A percentile compares a stretch with the other conserved stretches of the same genome.
These are phyloP conservation scores for Sordariomycetes sp. DNA, from an alignment of 2,329 filamentous ascomycete genomes.

Conservation along the genomic window DNA sequence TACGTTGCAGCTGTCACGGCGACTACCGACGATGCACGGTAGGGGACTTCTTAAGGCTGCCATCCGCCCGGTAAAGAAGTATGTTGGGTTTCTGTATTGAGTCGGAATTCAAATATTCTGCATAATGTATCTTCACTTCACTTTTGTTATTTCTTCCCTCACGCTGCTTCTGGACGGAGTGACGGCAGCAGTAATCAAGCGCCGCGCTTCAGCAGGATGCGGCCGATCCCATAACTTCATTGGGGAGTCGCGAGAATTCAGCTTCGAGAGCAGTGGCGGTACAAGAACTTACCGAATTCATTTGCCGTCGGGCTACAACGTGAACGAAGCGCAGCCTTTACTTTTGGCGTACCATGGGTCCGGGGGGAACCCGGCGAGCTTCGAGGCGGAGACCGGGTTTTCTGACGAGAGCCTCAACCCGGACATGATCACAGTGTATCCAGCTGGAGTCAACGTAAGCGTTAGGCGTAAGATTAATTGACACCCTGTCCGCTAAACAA, in stretches of 20 bases:
- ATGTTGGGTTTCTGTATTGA: background rate
- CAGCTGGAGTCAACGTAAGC: constrained; percentile 28
- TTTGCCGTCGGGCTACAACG: constrained; percentile 19
- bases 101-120: background rate
- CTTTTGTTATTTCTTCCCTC: too few species aligned
- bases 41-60: too few species aligned
- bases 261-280: constrained; percentile 11
- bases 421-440: constrained; percentile 31
- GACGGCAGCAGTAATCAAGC: background rate
- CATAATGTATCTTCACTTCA: too few species aligned
- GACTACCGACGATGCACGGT: too few species aligned
- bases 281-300: constrained; percentile 11
- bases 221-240: constrained; percentile 6
- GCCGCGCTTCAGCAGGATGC: background rate
- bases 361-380: constrained; percentile 19
- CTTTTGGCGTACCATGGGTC: constrained; percentile 38
- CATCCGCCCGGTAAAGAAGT: too few species aligned
- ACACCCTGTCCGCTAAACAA: too few species aligned
- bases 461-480: too few species aligned
- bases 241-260: constrained; percentile 11
- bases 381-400: constrained; percentile 25
- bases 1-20: too few species aligned
- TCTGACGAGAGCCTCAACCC: constrained; percentile 26
- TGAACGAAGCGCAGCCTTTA: constrained; percentile 20
- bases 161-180: background rate